Evolutionary conservation across 1,139 yeast species (phyloP), one percentile per base, ranked within the genome.

Genomic region (Maudiozyma humilis): DNA sequence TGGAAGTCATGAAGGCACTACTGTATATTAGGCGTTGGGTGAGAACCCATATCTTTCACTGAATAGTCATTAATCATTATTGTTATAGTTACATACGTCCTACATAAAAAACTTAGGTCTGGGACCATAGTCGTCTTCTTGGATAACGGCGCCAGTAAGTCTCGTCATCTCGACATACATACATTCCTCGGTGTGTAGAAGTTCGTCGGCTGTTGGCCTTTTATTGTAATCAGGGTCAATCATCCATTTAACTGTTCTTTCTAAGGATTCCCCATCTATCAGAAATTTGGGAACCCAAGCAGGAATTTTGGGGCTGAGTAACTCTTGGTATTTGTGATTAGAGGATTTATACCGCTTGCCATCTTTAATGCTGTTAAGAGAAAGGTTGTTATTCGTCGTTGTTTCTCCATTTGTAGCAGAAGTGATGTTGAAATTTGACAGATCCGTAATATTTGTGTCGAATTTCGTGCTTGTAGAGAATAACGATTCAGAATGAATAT

Each of bases 71-170:
- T 20, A 23, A 30, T 36, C 10, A 25, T 45, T 50, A 25, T 23
- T 10, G 27, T 23, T 23, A 23, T 10, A 23, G 6, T 48, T 41
- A 8, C 16, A 8, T 31, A 8, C 6, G 12, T 10, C 32, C 42
- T 44, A 50, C 30, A 44, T 48, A 41, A 57, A 59, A 38, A 60
- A 56, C 17, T 64, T 71, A 3, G 81, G 80, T 49, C 70, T 68
- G 7, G 97, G 96, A 0, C 98, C 98, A 63, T 76, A 89, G 55
- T 91, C 97, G 32, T 97, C 98, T 66, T 91, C 99, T 56, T 82
- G 93, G 52, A 91, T 85, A 1, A 91, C 85, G 1, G 97, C 96
- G 2, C 98, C 98, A 3, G 96, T 89, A 60, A 85, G 84, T 44
- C 97, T 73, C 50, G 93, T 75, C 50, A 74, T 68, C 54, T 89